Evolutionary conservation across 441 rosid genomes (phyloP), one percentile per base, ranked within the genome.

Genomic region (Syzygium syzygioides): DNA sequence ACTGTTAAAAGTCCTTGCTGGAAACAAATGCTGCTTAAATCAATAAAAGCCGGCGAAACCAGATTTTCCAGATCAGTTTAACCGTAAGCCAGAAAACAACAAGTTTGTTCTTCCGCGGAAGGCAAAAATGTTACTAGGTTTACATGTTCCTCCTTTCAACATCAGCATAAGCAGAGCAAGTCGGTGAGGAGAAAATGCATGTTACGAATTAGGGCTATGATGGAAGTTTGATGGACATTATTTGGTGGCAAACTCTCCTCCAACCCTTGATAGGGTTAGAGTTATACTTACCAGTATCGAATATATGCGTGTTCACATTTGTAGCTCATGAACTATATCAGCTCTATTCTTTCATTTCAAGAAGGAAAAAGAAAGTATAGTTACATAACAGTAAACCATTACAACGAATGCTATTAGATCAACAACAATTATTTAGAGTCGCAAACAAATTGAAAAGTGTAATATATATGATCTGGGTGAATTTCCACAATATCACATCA

Each of bases 401-500:
- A 60, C 32, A 26, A 60, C 66, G 13, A 5, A 12, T 60, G 32
- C 4, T 28, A 60, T 28, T 6, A 60, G 15, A 28, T 12, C 66
- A 60, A 60, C 32, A 0, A 3, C n/a, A 13, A 5, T 60, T 60
- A 60, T 60, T 60, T 60, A 13, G 32, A 60, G 66, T 60, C 32
- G 3, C 0, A 26, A 7, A 60, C 8, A 60, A 60, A 60, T 26
- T 60, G 0, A 2, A 60, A 13, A 60, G 8, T 0, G 13, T 28
- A 60, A 28, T 60, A 28, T 5, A 28, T 14, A 28, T 5, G 32
- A 28, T 60, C 28, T 1, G 4, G 13, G 30, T 60, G 66, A 60
- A 60, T 28, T 59, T 59, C 32, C 30, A 59, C 30, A 59, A 2
- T 0, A 0, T 59, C 14, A n/a, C 14, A n/a, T 26, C 1, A 5